Conservation (phyloP, 2,329 filamentous ascomycete species). For the Cladophialophora immunda region DNA sequence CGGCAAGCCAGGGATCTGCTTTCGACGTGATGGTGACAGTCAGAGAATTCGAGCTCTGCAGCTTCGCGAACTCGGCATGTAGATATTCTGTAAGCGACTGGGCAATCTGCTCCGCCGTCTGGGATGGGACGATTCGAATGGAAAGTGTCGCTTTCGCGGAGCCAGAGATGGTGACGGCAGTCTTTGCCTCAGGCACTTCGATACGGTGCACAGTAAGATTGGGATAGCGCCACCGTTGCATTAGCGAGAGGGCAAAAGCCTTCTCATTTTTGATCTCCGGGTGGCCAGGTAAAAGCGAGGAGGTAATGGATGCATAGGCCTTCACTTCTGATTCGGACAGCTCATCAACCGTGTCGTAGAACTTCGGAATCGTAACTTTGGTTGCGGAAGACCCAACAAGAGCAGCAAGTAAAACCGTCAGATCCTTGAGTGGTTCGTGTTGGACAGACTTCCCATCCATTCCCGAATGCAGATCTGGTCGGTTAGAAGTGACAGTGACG, state of each 20-base stretch:
- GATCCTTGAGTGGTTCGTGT: constrained; percentile 89
- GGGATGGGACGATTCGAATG: constrained; percentile 89
- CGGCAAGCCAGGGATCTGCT: constrained; percentile 95
- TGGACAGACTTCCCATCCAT: constrained; percentile 91
- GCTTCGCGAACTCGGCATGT: constrained; percentile 72
- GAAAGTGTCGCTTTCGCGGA: constrained; percentile 89
- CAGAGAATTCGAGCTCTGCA: constrained; percentile 83
- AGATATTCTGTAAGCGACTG: constrained; percentile 73
- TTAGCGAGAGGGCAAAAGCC: constrained; percentile 81
- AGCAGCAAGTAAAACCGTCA: constrained; percentile 82
- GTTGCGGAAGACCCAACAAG: constrained; percentile 80
- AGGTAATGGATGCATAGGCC: constrained; percentile 84
- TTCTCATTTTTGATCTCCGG: constrained; percentile 70
- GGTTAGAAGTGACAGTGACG: constrained; percentile 82
- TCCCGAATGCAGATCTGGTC: constrained; percentile 91
- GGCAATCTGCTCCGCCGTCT: constrained; percentile 82
- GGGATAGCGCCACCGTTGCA: constrained; percentile 94
- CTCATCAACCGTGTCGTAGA: constrained; percentile 84
- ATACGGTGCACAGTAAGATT: constrained; percentile 94
- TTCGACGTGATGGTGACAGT: constrained; percentile 87
- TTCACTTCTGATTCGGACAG: constrained; percentile 78
- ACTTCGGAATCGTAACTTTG: constrained; percentile 82
- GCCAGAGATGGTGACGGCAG: constrained; percentile 89
- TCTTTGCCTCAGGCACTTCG: constrained; percentile 86
- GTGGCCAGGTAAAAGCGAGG: constrained; percentile 76